These are phyloP conservation scores for Dioscorea zingiberensis DNA, from an alignment of 106 monocot species.

Conservation along the genomic window DNA sequence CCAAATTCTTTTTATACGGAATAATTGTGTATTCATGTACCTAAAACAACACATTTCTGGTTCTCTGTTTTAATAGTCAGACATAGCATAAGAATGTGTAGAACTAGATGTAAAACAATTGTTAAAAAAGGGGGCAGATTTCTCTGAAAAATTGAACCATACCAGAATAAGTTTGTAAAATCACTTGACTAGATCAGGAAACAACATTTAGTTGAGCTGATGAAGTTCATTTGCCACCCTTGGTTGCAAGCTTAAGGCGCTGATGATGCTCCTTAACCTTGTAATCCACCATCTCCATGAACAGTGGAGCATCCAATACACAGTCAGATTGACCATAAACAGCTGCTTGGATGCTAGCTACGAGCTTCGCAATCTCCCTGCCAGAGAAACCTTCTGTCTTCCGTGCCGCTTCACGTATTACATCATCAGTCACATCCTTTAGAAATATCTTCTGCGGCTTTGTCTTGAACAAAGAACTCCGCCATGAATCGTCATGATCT, in stretches of 20 bases:
- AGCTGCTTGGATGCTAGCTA: conserved; percentile 85
- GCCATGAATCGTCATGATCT: conserved; percentile 8
- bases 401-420: conserved; percentile 52
- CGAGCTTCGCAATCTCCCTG: conserved; percentile 91
- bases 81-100: no score
- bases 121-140: no score
- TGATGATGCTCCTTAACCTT: conserved; percentile 86
- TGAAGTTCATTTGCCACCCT: background rate
- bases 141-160: no score
- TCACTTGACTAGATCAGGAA: no score
- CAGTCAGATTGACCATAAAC: conserved; percentile 79
- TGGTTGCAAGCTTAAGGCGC: conserved; percentile 52
- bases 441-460: conserved; percentile 45
- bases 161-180: no score
- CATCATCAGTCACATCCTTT: conserved; percentile 56
- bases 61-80: no score
- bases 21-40: no score
- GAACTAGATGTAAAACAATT: no score
- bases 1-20: no score
- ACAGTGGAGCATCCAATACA: conserved; percentile 50
- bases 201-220: no score
- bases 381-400: conserved; percentile 87
- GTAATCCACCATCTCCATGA: conserved; percentile 75
- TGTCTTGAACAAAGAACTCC: conserved; percentile 34
- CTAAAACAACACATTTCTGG: no score